Percentiles rank a stretch among this genome's conserved stretches.
phyloP scores from a whole-genome alignment of 106 monocot species.

The Alisma plantagoaquatica region DNA sequence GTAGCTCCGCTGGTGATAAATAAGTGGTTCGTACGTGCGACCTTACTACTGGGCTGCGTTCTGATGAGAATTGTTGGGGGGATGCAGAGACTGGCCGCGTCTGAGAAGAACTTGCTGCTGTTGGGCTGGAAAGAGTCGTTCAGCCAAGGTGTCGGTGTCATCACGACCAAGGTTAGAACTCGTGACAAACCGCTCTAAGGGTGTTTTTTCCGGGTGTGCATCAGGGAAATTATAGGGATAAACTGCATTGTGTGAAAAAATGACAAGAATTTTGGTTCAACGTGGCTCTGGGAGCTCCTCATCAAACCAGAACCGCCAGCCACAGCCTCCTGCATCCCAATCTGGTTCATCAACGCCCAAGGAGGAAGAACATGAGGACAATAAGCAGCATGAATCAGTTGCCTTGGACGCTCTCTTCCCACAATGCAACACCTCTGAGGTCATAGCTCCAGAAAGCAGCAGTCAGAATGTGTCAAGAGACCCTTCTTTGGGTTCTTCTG shows the following conservation, averaged over 20 bases:
- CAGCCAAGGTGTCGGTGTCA: slow-evolving; percentile 34
- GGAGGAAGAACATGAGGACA: slow-evolving; percentile 67
- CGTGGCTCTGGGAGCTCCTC: slow-evolving; percentile 65
- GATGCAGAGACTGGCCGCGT: slow-evolving; percentile 26
- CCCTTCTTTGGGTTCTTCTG: slow-evolving; percentile 4
- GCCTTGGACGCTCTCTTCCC: slow-evolving; percentile 10
- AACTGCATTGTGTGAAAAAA: slow-evolving; percentile 13
- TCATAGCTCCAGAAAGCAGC: slow-evolving; percentile 21
- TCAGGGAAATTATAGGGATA: not conserved
- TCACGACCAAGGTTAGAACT: slow-evolving; percentile 58
- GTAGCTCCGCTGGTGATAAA: too few species aligned
- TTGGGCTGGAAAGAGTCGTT: slow-evolving; percentile 32
- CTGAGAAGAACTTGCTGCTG: slow-evolving; percentile 13
- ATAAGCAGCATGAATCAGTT: slow-evolving; percentile 23
- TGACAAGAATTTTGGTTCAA: slow-evolving; percentile 81
- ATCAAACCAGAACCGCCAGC: slow-evolving; percentile 35
- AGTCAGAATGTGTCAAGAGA: slow-evolving; percentile 4
- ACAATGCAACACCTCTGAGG: slow-evolving; percentile 20
- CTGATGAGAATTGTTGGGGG: slow-evolving; percentile 52
- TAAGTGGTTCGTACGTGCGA: too few species aligned
- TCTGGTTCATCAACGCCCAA: slow-evolving; percentile 18
- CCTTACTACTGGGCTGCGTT: too few species aligned
- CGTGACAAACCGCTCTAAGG: slow-evolving; percentile 58
- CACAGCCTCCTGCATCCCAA: slow-evolving; percentile 29
- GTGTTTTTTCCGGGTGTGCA: not conserved